Evolutionary conservation across 441 rosid species (phyloP).

Genomic region (Mallotus repandus): DNA sequence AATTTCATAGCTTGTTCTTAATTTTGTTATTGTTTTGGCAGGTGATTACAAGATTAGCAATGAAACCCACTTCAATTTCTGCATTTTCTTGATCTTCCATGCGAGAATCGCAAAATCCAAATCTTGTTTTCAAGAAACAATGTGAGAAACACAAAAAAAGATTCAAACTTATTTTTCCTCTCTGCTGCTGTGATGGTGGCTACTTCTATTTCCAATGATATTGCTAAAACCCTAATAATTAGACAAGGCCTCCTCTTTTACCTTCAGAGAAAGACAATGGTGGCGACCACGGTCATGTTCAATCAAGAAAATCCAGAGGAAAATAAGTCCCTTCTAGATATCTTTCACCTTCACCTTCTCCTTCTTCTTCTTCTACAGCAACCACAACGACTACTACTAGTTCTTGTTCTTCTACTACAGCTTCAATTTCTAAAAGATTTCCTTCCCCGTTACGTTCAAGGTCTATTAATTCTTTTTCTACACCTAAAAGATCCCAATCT

Average conservation of each 20-base stretch:
- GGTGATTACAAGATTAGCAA: slow-evolving; percentile 14
- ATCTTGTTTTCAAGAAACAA: slow-evolving; percentile 34
- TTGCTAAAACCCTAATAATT: slow-evolving; percentile 21
- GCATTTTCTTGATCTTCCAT: slow-evolving; percentile 1
- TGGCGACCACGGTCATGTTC: slow-evolving; percentile 4
- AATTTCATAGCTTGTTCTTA: background rate
- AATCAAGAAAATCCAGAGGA: slow-evolving; percentile 50
- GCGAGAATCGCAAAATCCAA: slow-evolving; percentile 18
- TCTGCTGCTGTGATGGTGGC: slow-evolving; percentile 49
- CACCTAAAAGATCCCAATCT: slow-evolving; percentile 72
- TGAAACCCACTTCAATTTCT: slow-evolving; percentile 6
- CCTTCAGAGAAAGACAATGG: slow-evolving; percentile 41
- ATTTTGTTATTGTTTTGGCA: slow-evolving; percentile 13
- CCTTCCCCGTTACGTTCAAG: slow-evolving; percentile 60
- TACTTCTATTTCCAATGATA: slow-evolving; percentile 49
- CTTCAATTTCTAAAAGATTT: slow-evolving; percentile 47
- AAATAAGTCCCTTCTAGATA: slow-evolving; percentile 75
- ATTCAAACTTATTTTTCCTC: background rate
- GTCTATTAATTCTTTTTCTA: slow-evolving; percentile 34
- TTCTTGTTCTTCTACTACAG: slow-evolving; percentile 40
- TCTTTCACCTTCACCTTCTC: slow-evolving; percentile 76
- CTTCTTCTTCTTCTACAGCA: slow-evolving; percentile 43
- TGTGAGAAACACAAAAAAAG: slow-evolving; percentile 34
- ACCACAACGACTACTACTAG: slow-evolving; percentile 28
- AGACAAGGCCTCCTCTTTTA: slow-evolving; percentile 39